Evolutionary conservation across 75 land plant species (phyloP), one percentile per base, ranked within the genome.

Genomic region (Cupressus sempervirens): DNA sequence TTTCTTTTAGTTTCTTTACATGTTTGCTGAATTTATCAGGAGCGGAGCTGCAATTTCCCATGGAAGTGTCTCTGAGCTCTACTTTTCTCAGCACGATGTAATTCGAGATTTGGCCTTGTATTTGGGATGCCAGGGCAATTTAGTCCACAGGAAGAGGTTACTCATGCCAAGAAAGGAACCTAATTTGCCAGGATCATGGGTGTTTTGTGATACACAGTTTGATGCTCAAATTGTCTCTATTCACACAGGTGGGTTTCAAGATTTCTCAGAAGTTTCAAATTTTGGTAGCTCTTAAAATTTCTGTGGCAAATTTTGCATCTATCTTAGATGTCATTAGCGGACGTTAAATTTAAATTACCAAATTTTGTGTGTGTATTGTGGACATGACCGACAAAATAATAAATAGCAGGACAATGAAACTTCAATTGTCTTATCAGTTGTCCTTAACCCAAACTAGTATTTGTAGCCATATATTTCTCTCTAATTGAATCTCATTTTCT

Each of bases 81-180:
- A 81, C 35, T 90, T 90, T 29, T 85, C 86, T 58, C 94, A 93
- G 38, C 94, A 93, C 80, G 93, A 93, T 85, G 88, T 90, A 3
- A 56, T 91, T 75, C 84, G 94, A 86, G 94, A 93, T 81, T 88
- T 93, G 80, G 92, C 93, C 82, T 85, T 91, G 80, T 83, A 91
- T 73, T 3, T 88, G 45, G 85, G 81, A 73, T 86, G 75, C 53
- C 82, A 23, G 1, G 90, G 81, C 10, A 16, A 41, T 3, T 11
- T 88, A 56, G 87, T 84, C 32, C 67, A 80, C 1, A 76, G 90
- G 34, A 88, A 52, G 83, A 84, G 94, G 72, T 76, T 93, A 72
- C 43, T 93, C 9, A 93, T 93, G 94, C 86, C 91, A 1, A 88
- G 81, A 53, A 90, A 89, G 84, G 93, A 93, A 35, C 20, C 45